These are phyloP conservation scores for Phytophthora pinifolia DNA, from an alignment of 352 stramenopile species.

Conservation along the genomic window DNA sequence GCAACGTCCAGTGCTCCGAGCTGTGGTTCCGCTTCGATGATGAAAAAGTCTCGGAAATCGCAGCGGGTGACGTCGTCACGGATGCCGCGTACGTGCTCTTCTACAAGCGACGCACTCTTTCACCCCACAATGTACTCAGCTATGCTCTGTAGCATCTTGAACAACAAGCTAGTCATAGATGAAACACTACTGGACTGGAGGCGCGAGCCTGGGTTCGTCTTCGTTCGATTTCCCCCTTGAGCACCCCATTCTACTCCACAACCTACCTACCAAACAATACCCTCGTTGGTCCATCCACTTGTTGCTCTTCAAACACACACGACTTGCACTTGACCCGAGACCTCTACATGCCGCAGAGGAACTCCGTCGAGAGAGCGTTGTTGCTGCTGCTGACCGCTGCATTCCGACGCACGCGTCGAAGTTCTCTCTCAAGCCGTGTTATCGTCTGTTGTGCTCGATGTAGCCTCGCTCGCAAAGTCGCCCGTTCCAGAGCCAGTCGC, in stretches of 20 bases:
- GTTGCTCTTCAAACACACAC: slow-evolving; percentile 7
- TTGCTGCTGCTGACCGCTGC: slow-evolving; percentile 51
- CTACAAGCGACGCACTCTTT: slow-evolving; percentile 85
- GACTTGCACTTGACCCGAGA: no score
- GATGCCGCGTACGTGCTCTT: slow-evolving; percentile 91
- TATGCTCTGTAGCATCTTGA: slow-evolving; percentile 48
- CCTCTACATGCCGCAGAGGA: slow-evolving; percentile 68
- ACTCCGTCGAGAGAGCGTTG: slow-evolving; percentile 43
- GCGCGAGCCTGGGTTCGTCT: no score
- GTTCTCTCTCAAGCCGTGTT: slow-evolving; percentile 54
- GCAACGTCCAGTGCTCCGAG: slow-evolving; percentile 51
- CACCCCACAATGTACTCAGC: slow-evolving; percentile 65
- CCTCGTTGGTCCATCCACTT: slow-evolving; percentile 19
- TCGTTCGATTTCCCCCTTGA: slow-evolving; percentile 23
- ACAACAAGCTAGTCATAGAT: slow-evolving; percentile 16
- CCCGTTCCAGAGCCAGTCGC: slow-evolving; percentile 46
- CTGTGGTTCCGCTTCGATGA: slow-evolving; percentile 87
- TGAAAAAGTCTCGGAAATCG: slow-evolving; percentile 78
- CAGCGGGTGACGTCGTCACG: slow-evolving; percentile 67
- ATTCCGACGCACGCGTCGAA: slow-evolving; percentile 46
- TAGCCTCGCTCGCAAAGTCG: slow-evolving; percentile 47
- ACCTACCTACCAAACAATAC: slow-evolving; percentile 14
- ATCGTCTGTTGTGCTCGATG: slow-evolving; percentile 57
- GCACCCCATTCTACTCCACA: slow-evolving; percentile 7
- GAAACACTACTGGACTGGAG: no score